Base-by-base conservation (phyloP, 495 filamentous ascomycete species). In the Aspergillus haitiensis region DNA sequence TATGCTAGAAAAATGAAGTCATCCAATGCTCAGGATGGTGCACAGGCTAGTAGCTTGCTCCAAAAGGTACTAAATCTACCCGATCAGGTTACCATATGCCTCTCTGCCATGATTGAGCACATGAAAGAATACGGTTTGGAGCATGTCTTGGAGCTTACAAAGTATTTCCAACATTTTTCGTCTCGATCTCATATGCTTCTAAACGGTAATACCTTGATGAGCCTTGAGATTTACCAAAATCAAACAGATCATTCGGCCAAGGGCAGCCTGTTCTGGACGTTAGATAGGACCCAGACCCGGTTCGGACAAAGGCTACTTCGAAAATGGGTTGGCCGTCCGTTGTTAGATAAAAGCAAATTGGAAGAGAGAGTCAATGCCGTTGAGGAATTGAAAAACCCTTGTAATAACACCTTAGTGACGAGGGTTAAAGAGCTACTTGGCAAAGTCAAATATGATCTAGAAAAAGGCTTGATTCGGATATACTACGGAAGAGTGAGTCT, bases 161-260 rank as follows among this genome's bases (percentile, higher is more conserved):
- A 96, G 62, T 96, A 98, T 68, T 99, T 99, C 72, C 89, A 98
- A 67, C 90, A 93, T 0, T 99, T 99, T 72, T 96, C 90, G 66
- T 90, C 93, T 2, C 81, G 94, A 32, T 92, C 93, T 12, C 92
- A 97, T 65, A 98, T 99, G 94, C 79, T 98, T 4, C 80, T 99
- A 59, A 97, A 96, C 66, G 94, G 93, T 15, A 99, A 97, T 56
- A 99, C 92, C 0, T 68, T 99, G 37, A 91, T 92, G 12, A 96
- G 91, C 66, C 79, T 99, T 12, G 94, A 99, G 70, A 90, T 99
- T 2, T 99, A 97, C 70, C 86, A 93, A 32, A 99, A 99, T 61
- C 86, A 92, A 61, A 98, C 94, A 0, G 93, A 99, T 67, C 82
- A 93, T 55, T 82, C 83, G 0, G 83, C 87, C 46, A 95, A 90